Evolutionary conservation across 2,329 filamentous ascomycete genomes (phyloP).

Genomic region (Fusarium cyanostomum): DNA sequence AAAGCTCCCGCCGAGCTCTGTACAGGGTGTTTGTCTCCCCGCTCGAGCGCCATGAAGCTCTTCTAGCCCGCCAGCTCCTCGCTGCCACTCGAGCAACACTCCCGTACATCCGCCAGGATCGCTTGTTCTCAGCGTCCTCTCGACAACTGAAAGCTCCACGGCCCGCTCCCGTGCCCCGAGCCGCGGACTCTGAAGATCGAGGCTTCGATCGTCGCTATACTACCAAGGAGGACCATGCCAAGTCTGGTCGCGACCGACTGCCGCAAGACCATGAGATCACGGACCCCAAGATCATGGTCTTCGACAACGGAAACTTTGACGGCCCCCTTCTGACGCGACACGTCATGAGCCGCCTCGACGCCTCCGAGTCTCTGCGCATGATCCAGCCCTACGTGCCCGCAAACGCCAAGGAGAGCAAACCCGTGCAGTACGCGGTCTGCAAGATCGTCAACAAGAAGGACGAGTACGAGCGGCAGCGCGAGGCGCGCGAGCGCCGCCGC

Average conservation of each 20-base stretch:
- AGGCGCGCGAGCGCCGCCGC: constrained; percentile 55
- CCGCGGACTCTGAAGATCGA: constrained; percentile 28
- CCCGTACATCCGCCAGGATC: constrained; percentile 18
- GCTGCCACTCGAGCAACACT: neutral
- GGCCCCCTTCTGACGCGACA: constrained; percentile 50
- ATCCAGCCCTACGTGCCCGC: constrained; percentile 50
- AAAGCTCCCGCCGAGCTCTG: constrained; percentile 57
- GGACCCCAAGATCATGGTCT: constrained; percentile 53
- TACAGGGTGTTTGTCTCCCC: constrained; percentile 57
- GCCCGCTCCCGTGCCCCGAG: neutral
- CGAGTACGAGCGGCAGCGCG: constrained; percentile 55
- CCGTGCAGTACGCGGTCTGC: constrained; percentile 67
- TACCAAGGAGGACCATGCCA: constrained; percentile 46
- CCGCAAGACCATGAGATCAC: constrained; percentile 58
- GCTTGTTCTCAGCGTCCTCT: constrained; percentile 22
- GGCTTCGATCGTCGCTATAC: constrained; percentile 50
- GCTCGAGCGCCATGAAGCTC: constrained; percentile 41
- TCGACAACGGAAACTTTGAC: constrained; percentile 52
- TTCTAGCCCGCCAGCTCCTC: constrained; percentile 38
- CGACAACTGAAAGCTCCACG: constrained; percentile 15
- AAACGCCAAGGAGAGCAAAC: constrained; percentile 37
- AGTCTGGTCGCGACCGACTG: constrained; percentile 49
- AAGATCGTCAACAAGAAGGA: constrained; percentile 71
- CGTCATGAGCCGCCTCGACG: constrained; percentile 54
- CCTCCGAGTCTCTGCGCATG: constrained; percentile 54